phyloP scores from a whole-genome alignment of 495 filamentous ascomycete species.

The Talaromyces borbonicus region DNA sequence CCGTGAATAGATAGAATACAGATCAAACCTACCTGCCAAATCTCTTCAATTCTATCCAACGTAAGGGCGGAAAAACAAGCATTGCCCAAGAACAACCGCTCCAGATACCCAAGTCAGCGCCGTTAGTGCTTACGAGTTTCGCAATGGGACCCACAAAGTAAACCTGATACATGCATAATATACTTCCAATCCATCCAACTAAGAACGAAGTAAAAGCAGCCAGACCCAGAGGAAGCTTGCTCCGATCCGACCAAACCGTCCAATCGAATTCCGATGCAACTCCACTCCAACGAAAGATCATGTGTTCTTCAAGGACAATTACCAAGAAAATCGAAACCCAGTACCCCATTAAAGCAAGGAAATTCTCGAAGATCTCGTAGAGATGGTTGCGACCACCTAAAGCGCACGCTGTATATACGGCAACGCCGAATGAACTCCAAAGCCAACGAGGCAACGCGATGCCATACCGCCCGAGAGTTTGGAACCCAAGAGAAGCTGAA shows the following conservation, averaged over 20 bases:
- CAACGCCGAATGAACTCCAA: constrained; percentile 38
- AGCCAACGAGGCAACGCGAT: constrained; percentile 38
- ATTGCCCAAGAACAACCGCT: constrained; percentile 35
- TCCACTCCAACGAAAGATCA: constrained; percentile 34
- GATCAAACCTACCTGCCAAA: constrained; percentile 9
- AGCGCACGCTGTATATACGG: constrained; percentile 47
- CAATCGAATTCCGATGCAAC: constrained; percentile 39
- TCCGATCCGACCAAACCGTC: constrained; percentile 42
- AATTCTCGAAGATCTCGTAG: constrained; percentile 48
- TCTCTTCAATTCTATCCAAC: constrained; percentile 36
- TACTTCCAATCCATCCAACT: constrained; percentile 52
- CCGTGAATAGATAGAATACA: neutral
- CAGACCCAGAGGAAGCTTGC: constrained; percentile 44
- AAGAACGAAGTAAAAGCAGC: constrained; percentile 49
- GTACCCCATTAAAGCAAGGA: constrained; percentile 51
- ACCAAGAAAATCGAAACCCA: constrained; percentile 45
- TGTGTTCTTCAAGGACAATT: constrained; percentile 43
- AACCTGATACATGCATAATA: constrained; percentile 52
- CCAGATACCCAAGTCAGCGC: constrained; percentile 37
- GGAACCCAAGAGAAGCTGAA: constrained; percentile 50
- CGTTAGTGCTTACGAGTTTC: constrained; percentile 23
- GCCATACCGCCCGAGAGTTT: constrained; percentile 39
- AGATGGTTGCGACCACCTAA: constrained; percentile 42
- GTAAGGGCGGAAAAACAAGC: constrained; percentile 35
- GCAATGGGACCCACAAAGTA: constrained; percentile 53